phyloP scores from a whole-genome alignment of 2,329 filamentous ascomycete species.

The Monilinia fructigena region DNA sequence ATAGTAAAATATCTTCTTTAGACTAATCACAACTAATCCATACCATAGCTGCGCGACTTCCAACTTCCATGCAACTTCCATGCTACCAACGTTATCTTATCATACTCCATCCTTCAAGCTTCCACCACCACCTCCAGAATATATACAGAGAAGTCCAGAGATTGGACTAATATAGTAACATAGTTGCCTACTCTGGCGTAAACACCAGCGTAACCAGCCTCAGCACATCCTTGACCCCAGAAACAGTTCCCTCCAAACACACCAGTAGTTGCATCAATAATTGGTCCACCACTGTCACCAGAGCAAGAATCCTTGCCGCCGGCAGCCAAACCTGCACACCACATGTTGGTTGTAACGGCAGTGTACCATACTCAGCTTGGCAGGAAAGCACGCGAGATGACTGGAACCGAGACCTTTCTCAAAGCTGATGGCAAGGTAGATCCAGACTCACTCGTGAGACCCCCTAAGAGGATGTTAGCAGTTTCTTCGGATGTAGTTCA shows the following conservation, averaged over 20 bases:
- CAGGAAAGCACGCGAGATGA: conserved; percentile 28
- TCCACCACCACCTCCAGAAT: background rate
- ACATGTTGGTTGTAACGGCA: conserved; percentile 28
- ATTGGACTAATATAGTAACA: conserved; percentile 17
- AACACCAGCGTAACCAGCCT: conserved; percentile 27
- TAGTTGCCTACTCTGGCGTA: conserved; percentile 30
- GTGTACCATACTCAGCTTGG: conserved; percentile 26
- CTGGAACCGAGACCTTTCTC: conserved; percentile 29
- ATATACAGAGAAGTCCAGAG: conserved; percentile 13
- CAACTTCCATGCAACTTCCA: background rate
- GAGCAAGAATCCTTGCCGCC: conserved; percentile 33
- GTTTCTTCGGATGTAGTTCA: background rate
- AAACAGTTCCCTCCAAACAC: conserved; percentile 30
- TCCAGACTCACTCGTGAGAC: conserved; percentile 20
- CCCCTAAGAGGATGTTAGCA: conserved; percentile 6
- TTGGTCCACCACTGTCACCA: conserved; percentile 32
- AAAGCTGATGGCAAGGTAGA: conserved; percentile 25
- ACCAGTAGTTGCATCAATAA: conserved; percentile 28
- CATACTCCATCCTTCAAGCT: background rate
- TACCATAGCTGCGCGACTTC: background rate
- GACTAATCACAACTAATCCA: background rate
- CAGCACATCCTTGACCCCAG: conserved; percentile 31
- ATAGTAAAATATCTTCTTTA: background rate
- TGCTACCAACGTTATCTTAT: background rate
- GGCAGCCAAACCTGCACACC: conserved; percentile 30